phyloP scores from a whole-genome alignment of 2,329 filamentous ascomycete genomes.

The Alternaria sp. region DNA sequence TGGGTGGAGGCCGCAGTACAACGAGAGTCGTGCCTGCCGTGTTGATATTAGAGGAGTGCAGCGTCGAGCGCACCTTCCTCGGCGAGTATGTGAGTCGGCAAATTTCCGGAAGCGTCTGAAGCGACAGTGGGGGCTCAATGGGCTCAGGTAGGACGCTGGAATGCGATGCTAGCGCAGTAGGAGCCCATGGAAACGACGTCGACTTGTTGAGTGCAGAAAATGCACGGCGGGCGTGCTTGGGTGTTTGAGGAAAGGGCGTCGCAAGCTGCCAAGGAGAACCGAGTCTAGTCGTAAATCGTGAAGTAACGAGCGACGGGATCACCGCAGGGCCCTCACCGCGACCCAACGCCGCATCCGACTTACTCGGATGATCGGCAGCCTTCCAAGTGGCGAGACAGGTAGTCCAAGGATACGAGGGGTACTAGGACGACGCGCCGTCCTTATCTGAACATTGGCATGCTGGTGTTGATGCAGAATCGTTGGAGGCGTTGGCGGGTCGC shows the following conservation, averaged over 20 bases:
- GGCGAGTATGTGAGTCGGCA: not conserved
- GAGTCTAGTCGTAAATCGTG: conserved; percentile 14
- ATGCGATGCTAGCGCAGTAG: not conserved
- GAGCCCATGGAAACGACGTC: conserved; percentile 1
- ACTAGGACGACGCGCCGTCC: not conserved
- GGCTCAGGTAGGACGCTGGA: not conserved
- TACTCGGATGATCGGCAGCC: conserved; percentile 7
- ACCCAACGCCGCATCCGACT: conserved; percentile 3
- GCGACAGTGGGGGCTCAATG: conserved; percentile 7
- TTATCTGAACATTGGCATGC: not conserved
- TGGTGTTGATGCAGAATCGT: conserved; percentile 1
- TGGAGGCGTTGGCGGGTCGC: not conserved
- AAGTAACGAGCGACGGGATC: conserved; percentile 22
- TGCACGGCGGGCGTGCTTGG: conserved; percentile 10
- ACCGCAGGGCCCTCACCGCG: conserved; percentile 6
- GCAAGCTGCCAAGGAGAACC: conserved; percentile 31
- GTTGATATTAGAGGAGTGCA: not conserved
- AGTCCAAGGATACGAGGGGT: not conserved
- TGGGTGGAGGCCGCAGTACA: conserved; percentile 1
- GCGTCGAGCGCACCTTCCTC: conserved; percentile 5
- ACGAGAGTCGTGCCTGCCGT: conserved; percentile 6
- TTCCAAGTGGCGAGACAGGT: not conserved
- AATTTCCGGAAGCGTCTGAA: conserved; percentile 6
- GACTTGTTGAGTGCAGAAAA: conserved; percentile 6
- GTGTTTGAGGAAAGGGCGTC: conserved; percentile 17